Evolutionary conservation across 129 eudicot species (phyloP).

Genomic region (Saposhnikovia divaricata): DNA sequence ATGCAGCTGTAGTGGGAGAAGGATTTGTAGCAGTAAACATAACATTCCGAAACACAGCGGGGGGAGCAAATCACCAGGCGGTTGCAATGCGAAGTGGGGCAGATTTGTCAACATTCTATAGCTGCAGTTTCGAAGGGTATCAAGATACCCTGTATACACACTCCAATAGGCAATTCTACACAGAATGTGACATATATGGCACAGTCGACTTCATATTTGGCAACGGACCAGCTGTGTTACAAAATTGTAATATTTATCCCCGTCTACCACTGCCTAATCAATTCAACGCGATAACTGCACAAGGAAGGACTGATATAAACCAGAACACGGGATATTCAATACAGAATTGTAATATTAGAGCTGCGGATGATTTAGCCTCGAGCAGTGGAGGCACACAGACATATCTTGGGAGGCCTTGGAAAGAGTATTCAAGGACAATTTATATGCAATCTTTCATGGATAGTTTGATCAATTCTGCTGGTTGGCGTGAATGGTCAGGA

Average conservation of each 20-base stretch:
- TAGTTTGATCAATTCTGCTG: slow-evolving; percentile 27
- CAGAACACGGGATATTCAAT: slow-evolving; percentile 50
- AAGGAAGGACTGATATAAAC: slow-evolving; percentile 42
- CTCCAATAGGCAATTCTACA: slow-evolving; percentile 54
- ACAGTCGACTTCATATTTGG: slow-evolving; percentile 68
- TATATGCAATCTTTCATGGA: slow-evolving; percentile 51
- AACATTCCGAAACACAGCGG: slow-evolving; percentile 67
- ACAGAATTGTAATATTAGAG: slow-evolving; percentile 35
- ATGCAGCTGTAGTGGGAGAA: slow-evolving; percentile 41
- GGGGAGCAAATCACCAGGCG: slow-evolving; percentile 49
- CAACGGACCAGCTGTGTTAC: slow-evolving; percentile 44
- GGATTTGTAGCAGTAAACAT: slow-evolving; percentile 52
- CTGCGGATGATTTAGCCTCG: slow-evolving; percentile 39
- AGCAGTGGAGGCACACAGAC: slow-evolving; percentile 24
- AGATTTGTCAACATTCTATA: slow-evolving; percentile 51
- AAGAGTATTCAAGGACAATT: slow-evolving; percentile 33
- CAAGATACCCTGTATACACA: slow-evolving; percentile 72
- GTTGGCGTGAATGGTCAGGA: slow-evolving; percentile 55
- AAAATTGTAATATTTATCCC: slow-evolving; percentile 43
- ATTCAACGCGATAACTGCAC: slow-evolving; percentile 66
- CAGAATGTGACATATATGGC: slow-evolving; percentile 48
- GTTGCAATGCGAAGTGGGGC: slow-evolving; percentile 64
- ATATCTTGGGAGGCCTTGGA: slow-evolving; percentile 63
- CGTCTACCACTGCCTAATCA: slow-evolving; percentile 40
- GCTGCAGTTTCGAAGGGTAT: slow-evolving; percentile 62